Evolutionary conservation across 2,329 filamentous ascomycete species (phyloP), one percentile per base, ranked within the genome.

Genomic region (Davidsoniella australis): DNA sequence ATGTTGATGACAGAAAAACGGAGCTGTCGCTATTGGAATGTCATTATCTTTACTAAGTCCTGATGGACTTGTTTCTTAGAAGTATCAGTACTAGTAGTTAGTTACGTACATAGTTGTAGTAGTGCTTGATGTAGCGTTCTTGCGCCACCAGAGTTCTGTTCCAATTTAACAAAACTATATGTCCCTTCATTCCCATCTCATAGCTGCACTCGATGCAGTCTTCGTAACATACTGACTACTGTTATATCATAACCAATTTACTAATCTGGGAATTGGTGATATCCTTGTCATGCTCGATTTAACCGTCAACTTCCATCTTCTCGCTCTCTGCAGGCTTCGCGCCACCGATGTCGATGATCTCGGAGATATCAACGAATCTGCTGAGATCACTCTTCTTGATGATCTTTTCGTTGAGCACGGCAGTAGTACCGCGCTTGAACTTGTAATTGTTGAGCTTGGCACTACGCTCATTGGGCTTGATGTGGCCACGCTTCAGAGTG

Each of bases 401-500:
- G 57, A 96, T 75, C 74, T 93, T 94, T 73, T 98, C 85, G 65
- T 94, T 91, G 62, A 98, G 71, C 56, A 91, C 85, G 8, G 88
- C 89, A 8, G 93, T 98, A n/a, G 91, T 96, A 50, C 91, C 91
- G 63, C 79, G 78, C 57, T 73, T 71, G 71, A 95, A 98, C 59
- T 77, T 76, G 72, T 98, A 98, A 69, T 87, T 91, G 69, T 87
- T 79, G 66, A 91, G 76, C 76, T 98, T 98, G 64, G 82, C 74
- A 58, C 78, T 83, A 63, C 93, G 79, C 71, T 87, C 79, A 67
- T 98, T 98, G 52, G 91, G 91, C 64, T 75, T 89, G 64, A 93
- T 82, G 71, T 84, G 91, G 69, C 94, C 94, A 61, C 91, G 76
- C 75, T 93, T 75, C 62, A 98, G 68, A 24, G 85, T 91, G 24